A percentile compares a stretch with the other conserved stretches of the same genome.
phyloP scores from a whole-genome alignment of 345 rosid genomes.

The Gossypium turneri region DNA sequence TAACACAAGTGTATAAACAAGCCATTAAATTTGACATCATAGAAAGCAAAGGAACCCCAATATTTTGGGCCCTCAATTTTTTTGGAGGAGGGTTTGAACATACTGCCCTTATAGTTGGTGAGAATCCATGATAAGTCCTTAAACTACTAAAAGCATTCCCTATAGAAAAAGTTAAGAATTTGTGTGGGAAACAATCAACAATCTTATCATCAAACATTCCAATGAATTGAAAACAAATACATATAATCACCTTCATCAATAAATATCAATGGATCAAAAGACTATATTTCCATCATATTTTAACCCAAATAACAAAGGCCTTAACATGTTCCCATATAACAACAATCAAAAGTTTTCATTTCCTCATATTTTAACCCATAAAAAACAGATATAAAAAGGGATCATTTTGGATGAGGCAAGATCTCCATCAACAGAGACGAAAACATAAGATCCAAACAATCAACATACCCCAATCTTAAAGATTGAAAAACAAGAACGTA shows the following conservation, averaged over 20 bases:
- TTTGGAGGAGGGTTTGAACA: neutral
- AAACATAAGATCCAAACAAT: slow-evolving; percentile 14
- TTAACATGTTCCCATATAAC: neutral
- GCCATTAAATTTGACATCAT: no score
- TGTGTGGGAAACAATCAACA: neutral
- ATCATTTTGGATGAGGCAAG: neutral
- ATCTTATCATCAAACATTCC: neutral
- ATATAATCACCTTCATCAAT: neutral
- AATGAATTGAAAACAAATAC: neutral
- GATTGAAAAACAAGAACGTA: neutral
- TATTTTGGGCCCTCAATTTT: neutral
- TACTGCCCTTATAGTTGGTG: neutral
- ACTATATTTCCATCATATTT: neutral
- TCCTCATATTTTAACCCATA: neutral
- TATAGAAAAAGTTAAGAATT: neutral
- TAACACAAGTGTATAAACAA: neutral
- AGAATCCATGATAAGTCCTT: neutral
- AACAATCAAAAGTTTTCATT: neutral
- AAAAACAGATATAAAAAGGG: neutral
- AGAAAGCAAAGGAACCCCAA: neutral
- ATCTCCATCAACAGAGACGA: slow-evolving; percentile 3
- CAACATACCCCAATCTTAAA: neutral
- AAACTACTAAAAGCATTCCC: neutral
- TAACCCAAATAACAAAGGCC: neutral
- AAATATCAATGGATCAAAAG: neutral